Base-by-base conservation (phyloP, 2,329 filamentous ascomycete species). In the Fusarium goolgardi region DNA sequence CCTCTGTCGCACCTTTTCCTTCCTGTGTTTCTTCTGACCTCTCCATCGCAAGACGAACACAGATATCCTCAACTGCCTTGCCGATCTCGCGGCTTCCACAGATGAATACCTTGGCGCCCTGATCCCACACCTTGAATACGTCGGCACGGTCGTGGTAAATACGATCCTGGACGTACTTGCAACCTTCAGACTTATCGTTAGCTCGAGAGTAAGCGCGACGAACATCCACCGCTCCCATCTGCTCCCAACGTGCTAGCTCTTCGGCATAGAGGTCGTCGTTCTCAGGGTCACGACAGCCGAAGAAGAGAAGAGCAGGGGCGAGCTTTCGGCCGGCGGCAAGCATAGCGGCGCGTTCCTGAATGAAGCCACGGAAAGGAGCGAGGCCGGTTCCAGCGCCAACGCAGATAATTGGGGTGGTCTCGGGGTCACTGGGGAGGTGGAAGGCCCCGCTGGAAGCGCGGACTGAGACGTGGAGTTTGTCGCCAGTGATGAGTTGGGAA, bases 291-390 rank as follows among this genome's bases (percentile, higher is more conserved):
- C 86, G 85, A 74, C 88, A 91, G 7, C 90, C 90, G 69, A 87
- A 84, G 79, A 90, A 91, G 2, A 92, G 81, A n/a, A 91, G 65
- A 0, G 88, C 87, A 0, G 85, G 86, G 0, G 87, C 89, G 0
- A 91, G 79, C 29, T 75, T 78, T 15, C 84, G 80, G 3, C 88
- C 87, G 0, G 81, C 81, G 5, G 75, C 77, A 16, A 83, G 74
- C 78, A 85, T 81, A 21, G 80, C 80, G 0, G 85, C 86, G 1
- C 88, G 86, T 65, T 91, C 87, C 75, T 89, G 86, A 12, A 89
- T 70, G 71, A 90, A 90, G 0, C 84, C 88, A 1, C 86, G 82
- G 81, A 90, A 90, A 0, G 88, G 88, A 0, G 88, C 88, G 2
- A 90, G 76, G 0, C 88, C 88, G 0, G 85, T 83, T 7, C 85